Evolutionary conservation across 306 rosid species (phyloP), one percentile per base, ranked within the genome.

Genomic region (Argentina anserina): DNA sequence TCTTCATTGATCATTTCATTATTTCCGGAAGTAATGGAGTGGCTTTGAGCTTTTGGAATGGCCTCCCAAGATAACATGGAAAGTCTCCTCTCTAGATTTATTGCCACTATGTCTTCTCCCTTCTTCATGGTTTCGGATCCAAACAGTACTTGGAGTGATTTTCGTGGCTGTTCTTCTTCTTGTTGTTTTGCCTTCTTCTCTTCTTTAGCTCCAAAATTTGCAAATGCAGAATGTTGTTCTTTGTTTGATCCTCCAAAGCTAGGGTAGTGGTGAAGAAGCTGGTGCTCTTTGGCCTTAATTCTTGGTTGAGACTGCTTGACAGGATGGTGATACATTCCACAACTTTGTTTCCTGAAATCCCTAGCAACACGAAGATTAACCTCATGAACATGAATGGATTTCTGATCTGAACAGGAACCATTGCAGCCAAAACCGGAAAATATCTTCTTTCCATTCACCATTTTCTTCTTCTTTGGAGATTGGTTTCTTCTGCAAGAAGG

Each of bases 21-120:
- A 20, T 20, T 26, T 50, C 42, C 56, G 12, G 80, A 58, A 65
- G 39, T 40, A 26, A 64, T 31, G 39, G 72, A 72, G 39, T 43
- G 53, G 47, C 43, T 23, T 70, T 49, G 77, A 34, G 81, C 56
- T 75, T 85, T 80, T 7, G 86, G 89, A 67, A 85, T 85, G 55
- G 87, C 83, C 56, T 85, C 89, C 85, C 81, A 85, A 10, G 76
- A 75, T 60, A 80, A 71, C 61, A 82, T 74, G 45, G 89, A 82
- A 21, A 80, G 75, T 52, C 81, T 85, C 49, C 83, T 75, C 79
- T 85, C 89, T 28, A 72, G 75, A 64, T 76, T 76, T 46, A 70
- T 72, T 21, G 74, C 75, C 17, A 83, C 76, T 1, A 73, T 18
- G 42, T 76, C 86, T 18, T 41, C 64, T 53, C 46, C 61, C 47